Percentiles rank a stretch among this genome's conserved stretches.
Evolutionary conservation across 140 eudicot species (phyloP).

Genomic region (Cichorium intybus): DNA sequence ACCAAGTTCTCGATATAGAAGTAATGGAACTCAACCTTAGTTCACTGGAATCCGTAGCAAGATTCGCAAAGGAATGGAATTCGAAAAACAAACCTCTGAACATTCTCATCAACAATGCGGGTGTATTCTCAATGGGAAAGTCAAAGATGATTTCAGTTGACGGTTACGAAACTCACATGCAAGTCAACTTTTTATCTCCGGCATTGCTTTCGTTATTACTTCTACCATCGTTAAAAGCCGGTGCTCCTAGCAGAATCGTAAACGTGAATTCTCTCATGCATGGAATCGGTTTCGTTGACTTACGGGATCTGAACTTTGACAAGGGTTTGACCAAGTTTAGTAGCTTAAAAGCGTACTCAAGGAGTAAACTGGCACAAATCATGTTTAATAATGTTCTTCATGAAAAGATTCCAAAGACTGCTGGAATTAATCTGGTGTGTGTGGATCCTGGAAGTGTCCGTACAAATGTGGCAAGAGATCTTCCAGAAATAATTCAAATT

Average conservation of each 20-base stretch:
- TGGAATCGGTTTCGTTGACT: conserved; percentile 34
- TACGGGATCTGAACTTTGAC: conserved; percentile 38
- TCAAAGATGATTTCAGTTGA: conserved; percentile 28
- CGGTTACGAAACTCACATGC: conserved; percentile 45
- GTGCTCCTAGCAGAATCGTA: conserved; percentile 44
- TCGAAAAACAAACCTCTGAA: conserved; percentile 25
- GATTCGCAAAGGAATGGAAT: conserved; percentile 35
- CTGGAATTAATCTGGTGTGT: conserved; percentile 44
- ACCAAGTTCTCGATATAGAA: conserved; percentile 15
- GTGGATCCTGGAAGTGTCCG: conserved; percentile 63
- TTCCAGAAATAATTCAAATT: conserved; percentile 44
- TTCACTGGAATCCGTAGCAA: conserved; percentile 32
- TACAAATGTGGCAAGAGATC: conserved; percentile 67
- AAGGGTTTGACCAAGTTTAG: conserved; percentile 17
- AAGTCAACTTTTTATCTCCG: conserved; percentile 45
- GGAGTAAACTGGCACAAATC: conserved; percentile 53
- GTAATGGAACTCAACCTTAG: conserved; percentile 44
- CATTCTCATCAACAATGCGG: conserved; percentile 45
- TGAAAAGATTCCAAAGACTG: conserved; percentile 40
- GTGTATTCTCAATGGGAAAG: conserved; percentile 42
- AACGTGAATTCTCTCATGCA: conserved; percentile 48
- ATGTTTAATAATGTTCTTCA: conserved; percentile 68
- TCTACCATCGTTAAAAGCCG: conserved; percentile 35
- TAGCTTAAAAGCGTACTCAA: conserved; percentile 38
- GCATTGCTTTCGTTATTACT: conserved; percentile 42